Evolutionary conservation across 495 filamentous ascomycete genomes (phyloP), one percentile per base, ranked within the genome.

Genomic region (Tetracladium marchalianum): DNA sequence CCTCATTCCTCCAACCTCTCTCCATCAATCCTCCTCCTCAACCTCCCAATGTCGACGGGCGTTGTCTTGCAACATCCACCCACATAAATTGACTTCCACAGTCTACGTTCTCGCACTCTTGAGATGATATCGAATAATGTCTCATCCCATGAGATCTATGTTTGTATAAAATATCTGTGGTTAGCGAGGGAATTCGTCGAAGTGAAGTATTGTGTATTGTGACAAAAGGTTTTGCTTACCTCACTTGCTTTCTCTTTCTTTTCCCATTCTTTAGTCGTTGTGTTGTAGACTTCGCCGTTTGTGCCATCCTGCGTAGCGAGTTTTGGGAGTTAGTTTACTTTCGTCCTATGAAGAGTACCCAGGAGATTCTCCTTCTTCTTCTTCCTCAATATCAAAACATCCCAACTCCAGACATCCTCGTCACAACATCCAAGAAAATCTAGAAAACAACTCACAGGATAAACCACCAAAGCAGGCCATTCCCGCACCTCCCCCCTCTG

Each of bases 211-310:
- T n/a, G n/a, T n/a, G n/a, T n/a, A n/a, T n/a, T n/a, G n/a, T n/a
- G n/a, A n/a, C n/a, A n/a, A n/a, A 43, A n/a, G n/a, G 16, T 39
- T 31, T 47, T 52, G 36, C 31, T 32, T 22, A 11, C 12, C 67
- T 44, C 11, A 13, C 43, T 39, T 24, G 44, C 58, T 19, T 51
- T 51, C 36, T 62, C 50, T 2, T 62, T 63, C 44, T 61, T 57
- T 56, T 67, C 71, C 80, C 81, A 85, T 47, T 56, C 61, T 59
- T 81, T 72, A 4, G 72, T 78, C 0, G 53, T 59, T 5, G 78
- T 75, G 56, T 85, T 73, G 57, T 85, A 85, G 7, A 75, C 66
- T 61, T 81, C 74, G 2, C 79, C 80, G 34, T 76, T 75, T 12
- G 81, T 81, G 1, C 79, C 80, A 62, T 85, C 81, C 22, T 27